These are phyloP conservation scores for Scheffersomyces stipitis DNA, from an alignment of 805 yeast species.

Conservation along the genomic window DNA sequence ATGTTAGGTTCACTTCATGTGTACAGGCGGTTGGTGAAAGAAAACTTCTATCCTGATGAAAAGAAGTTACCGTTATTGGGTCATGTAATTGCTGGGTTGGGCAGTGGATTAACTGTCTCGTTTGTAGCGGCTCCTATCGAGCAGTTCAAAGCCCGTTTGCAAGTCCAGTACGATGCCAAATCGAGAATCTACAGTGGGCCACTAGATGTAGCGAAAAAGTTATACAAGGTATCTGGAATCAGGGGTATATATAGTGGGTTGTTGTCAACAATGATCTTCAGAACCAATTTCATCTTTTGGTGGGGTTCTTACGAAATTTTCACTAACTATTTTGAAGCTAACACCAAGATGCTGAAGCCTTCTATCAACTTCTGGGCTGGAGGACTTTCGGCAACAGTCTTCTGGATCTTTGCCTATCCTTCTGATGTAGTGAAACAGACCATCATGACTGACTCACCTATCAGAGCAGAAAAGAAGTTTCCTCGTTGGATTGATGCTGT, in stretches of 20 bases:
- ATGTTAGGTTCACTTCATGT: constrained; percentile 85
- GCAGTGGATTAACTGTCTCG: constrained; percentile 91
- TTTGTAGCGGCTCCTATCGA: constrained; percentile 97
- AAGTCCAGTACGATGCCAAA: constrained; percentile 83
- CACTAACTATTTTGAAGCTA: constrained; percentile 62
- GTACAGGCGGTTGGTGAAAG: constrained; percentile 67
- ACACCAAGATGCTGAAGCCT: constrained; percentile 66
- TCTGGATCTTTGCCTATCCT: constrained; percentile 90
- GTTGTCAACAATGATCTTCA: constrained; percentile 80
- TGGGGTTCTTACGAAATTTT: constrained; percentile 91
- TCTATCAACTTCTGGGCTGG: constrained; percentile 90
- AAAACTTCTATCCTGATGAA: constrained; percentile 59
- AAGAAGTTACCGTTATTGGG: constrained; percentile 70
- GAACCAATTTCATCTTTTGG: constrained; percentile 86
- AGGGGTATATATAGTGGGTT: constrained; percentile 79
- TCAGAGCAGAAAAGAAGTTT: constrained; percentile 60
- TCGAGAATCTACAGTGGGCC: constrained; percentile 74
- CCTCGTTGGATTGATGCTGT: constrained; percentile 73
- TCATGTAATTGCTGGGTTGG: constrained; percentile 69
- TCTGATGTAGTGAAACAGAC: constrained; percentile 86
- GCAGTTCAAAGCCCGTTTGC: constrained; percentile 82
- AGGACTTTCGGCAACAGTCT: constrained; percentile 80
- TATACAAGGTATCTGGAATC: constrained; percentile 61
- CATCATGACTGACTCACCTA: constrained; percentile 74
- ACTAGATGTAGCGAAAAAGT: constrained; percentile 63